A percentile compares a stretch with the other conserved stretches of the same genome.
Conservation (phyloP, 192 early-diverging fungal species). For the Dissophora globulifera region DNA sequence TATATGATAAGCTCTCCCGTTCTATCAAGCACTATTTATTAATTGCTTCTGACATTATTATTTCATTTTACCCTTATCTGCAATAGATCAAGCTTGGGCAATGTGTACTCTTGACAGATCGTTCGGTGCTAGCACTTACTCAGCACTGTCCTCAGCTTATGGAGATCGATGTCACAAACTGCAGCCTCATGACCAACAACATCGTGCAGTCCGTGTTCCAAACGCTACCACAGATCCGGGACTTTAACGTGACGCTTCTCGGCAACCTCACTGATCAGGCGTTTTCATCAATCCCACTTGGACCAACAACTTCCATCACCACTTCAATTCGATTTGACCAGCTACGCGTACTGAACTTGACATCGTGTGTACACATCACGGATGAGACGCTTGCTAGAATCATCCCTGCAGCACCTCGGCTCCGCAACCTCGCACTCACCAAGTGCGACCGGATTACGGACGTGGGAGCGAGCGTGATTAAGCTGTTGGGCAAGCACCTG, state of each 20-base stretch:
- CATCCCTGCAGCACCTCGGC: constrained; percentile 60
- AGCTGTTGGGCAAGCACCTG: constrained; percentile 61
- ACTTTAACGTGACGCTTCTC: constrained; percentile 58
- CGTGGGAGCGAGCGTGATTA: constrained; percentile 57
- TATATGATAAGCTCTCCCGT: too few species aligned
- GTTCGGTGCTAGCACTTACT: constrained; percentile 59
- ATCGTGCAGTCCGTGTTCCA: constrained; percentile 57
- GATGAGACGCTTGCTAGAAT: constrained; percentile 59
- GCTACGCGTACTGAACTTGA: constrained; percentile 65
- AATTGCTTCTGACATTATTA: too few species aligned
- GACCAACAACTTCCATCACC: not conserved
- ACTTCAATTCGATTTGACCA: constrained; percentile 56
- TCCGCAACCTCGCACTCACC: constrained; percentile 64
- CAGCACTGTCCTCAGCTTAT: constrained; percentile 60
- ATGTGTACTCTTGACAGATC: constrained; percentile 60
- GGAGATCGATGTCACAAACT: constrained; percentile 67
- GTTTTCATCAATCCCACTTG: constrained; percentile 39
- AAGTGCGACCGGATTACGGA: constrained; percentile 68
- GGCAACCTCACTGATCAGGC: constrained; percentile 49
- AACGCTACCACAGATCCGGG: constrained; percentile 58
- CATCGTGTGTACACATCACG: constrained; percentile 55
- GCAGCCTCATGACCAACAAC: constrained; percentile 58
- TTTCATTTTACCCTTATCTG: too few species aligned
- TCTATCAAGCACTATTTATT: too few species aligned
- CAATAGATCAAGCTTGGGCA: constrained; percentile 66